These are phyloP conservation scores for Rhizopogon roseolus DNA, from an alignment of 768 basidiomycete genomes.

Conservation along the genomic window DNA sequence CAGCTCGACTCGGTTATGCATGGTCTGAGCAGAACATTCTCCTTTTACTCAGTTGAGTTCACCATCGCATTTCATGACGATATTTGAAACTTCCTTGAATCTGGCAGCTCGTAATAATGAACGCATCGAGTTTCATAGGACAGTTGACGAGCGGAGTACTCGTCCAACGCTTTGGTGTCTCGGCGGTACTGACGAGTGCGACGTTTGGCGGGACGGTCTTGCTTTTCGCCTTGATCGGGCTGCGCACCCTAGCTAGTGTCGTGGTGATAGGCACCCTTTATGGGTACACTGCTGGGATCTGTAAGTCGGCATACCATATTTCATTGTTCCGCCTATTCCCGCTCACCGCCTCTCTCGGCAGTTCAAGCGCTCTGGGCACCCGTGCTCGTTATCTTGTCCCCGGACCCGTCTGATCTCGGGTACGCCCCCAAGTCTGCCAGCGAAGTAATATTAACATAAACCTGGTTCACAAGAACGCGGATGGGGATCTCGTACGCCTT, in stretches of 20 bases:
- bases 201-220: constrained; percentile 33
- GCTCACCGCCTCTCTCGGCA: constrained; percentile 8
- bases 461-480: constrained; percentile 24
- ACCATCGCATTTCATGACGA: background rate
- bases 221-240: constrained; percentile 44
- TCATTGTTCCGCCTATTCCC: background rate
- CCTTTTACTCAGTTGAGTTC: constrained; percentile 51
- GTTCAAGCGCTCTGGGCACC: constrained; percentile 39
- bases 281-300: constrained; percentile 49
- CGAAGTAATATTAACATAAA: background rate
- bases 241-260: constrained; percentile 34
- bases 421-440: constrained; percentile 10
- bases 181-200: constrained; percentile 31
- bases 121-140: constrained; percentile 49
- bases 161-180: constrained; percentile 37
- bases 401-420: constrained; percentile 49
- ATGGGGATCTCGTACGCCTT: constrained; percentile 47
- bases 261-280: constrained; percentile 41
- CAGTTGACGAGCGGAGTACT: constrained; percentile 46
- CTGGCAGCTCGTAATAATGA: constrained; percentile 49
- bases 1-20: constrained; percentile 50
- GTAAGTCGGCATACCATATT: constrained; percentile 17
- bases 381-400: constrained; percentile 38
- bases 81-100: background rate
- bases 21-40: constrained; percentile 39